These are phyloP conservation scores for Boletellus ananas DNA, from an alignment of 768 basidiomycete species.

Conservation along the genomic window DNA sequence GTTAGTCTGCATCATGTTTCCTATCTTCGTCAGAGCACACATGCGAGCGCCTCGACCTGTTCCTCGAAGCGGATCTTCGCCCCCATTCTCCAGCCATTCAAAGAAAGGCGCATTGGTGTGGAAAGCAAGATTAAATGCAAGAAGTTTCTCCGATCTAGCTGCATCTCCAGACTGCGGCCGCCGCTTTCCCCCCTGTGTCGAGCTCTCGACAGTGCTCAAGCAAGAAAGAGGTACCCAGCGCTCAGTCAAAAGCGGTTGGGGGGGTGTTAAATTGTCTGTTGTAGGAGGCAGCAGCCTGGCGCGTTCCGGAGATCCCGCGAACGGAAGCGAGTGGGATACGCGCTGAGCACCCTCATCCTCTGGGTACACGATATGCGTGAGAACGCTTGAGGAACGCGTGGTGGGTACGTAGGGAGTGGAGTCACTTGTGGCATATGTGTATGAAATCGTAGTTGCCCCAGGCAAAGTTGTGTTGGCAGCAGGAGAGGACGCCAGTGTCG, in stretches of 20 bases:
- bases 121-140: conserved; percentile 76
- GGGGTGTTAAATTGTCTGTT: not conserved
- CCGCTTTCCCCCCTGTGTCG: not conserved
- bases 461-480: not conserved
- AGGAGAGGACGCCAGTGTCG: conserved; percentile 2
- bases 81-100: conserved; percentile 68
- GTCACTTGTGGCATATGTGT: not conserved
- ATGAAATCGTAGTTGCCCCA: not conserved
- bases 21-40: not conserved
- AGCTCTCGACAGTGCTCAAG: not conserved
- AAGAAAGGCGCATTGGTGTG: conserved; percentile 53
- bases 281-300: not conserved
- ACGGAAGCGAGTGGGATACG: not conserved
- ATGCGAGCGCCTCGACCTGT: conserved; percentile 19
- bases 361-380: conserved; percentile 18
- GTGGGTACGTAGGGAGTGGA: not conserved
- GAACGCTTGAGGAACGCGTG: conserved; percentile 22
- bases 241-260: not conserved
- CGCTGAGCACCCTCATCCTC: conserved; percentile 1
- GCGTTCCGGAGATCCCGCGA: not conserved
- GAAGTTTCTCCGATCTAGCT: conserved; percentile 13
- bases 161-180: not conserved
- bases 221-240: not conserved
- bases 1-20: not conserved
- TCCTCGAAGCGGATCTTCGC: conserved; percentile 27